A percentile compares a stretch with the other conserved stretches of the same genome.
phyloP scores from a whole-genome alignment of 768 basidiomycete species.

The Trametes villosa region DNA sequence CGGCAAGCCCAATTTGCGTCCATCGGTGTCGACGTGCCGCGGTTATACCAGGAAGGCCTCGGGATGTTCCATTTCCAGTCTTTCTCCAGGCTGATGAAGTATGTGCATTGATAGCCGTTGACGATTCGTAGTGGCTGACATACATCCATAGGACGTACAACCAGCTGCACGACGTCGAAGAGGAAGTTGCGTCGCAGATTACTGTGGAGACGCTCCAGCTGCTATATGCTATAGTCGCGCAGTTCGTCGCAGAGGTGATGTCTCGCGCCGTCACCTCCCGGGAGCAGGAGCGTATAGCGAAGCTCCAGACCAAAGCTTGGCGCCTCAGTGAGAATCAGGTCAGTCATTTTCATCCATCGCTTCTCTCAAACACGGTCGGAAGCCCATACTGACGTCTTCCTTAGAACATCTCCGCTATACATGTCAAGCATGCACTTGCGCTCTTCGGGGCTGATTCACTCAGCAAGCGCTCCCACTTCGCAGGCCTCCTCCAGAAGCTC shows the following conservation, averaged over 20 bases:
- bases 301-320: slow-evolving; percentile 66
- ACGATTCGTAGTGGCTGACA: neutral
- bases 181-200: slow-evolving; percentile 39
- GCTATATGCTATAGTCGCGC: slow-evolving; percentile 48
- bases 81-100: slow-evolving; percentile 48
- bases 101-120: slow-evolving; percentile 19
- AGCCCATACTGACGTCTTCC: slow-evolving; percentile 6
- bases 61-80: slow-evolving; percentile 51
- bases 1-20: slow-evolving; percentile 46
- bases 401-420: slow-evolving; percentile 43
- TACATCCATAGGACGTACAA: slow-evolving; percentile 33
- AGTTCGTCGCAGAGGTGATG: slow-evolving; percentile 56
- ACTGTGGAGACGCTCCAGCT: slow-evolving; percentile 53
- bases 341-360: slow-evolving; percentile 24
- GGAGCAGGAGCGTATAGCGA: slow-evolving; percentile 62
- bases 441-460: slow-evolving; percentile 46
- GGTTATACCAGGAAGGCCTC: slow-evolving; percentile 48
- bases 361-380: neutral
- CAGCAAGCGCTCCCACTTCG: slow-evolving; percentile 48
- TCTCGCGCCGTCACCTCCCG: slow-evolving; percentile 56
- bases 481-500: slow-evolving; percentile 33
- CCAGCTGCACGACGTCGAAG: slow-evolving; percentile 33
- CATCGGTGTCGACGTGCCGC: slow-evolving; percentile 49
- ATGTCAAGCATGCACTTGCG: slow-evolving; percentile 54
- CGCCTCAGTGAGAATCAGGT: slow-evolving; percentile 49